phyloP scores from a whole-genome alignment of 192 early-diverging fungal genomes.

The Chytriomyces hyalinus region DNA sequence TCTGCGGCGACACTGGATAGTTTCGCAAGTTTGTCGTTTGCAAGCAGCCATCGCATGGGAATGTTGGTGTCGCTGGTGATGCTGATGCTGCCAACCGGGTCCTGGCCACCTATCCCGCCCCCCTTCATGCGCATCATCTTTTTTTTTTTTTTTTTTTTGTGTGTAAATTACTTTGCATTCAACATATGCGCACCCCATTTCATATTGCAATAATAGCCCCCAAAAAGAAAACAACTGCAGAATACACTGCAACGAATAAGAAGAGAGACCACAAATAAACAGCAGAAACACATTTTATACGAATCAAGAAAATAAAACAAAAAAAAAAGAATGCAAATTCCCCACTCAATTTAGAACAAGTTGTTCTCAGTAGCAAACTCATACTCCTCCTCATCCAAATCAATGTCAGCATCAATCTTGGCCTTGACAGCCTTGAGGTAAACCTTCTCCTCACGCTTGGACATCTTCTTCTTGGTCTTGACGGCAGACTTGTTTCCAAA shows the following conservation, averaged over 20 bases:
- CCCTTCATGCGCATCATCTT: too few relatives aligned
- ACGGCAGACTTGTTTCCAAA: constrained; percentile 78
- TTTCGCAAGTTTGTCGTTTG: neutral
- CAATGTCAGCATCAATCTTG: constrained; percentile 47
- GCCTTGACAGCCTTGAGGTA: constrained; percentile 52
- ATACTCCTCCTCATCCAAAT: constrained; percentile 52
- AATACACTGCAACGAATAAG: too few relatives aligned
- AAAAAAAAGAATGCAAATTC: constrained; percentile 1
- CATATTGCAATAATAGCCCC: too few relatives aligned
- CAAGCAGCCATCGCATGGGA: neutral
- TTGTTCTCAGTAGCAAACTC: constrained; percentile 38
- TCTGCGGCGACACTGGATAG: neutral
- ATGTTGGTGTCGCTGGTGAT: neutral
- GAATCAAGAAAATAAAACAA: neutral
- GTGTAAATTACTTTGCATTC: too few relatives aligned
- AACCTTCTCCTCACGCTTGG: constrained; percentile 53
- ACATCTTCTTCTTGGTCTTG: constrained; percentile 67
- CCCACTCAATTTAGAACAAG: constrained; percentile 16
- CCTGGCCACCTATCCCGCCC: too few relatives aligned
- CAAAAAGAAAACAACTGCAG: too few relatives aligned
- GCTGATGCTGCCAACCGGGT: too few relatives aligned
- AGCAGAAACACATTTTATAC: too few relatives aligned
- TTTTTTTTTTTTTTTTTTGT: too few relatives aligned
- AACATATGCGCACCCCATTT: too few relatives aligned
- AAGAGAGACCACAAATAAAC: too few relatives aligned